Conservation (phyloP, 768 basidiomycete genomes). For the Mycena belliarum region DNA sequence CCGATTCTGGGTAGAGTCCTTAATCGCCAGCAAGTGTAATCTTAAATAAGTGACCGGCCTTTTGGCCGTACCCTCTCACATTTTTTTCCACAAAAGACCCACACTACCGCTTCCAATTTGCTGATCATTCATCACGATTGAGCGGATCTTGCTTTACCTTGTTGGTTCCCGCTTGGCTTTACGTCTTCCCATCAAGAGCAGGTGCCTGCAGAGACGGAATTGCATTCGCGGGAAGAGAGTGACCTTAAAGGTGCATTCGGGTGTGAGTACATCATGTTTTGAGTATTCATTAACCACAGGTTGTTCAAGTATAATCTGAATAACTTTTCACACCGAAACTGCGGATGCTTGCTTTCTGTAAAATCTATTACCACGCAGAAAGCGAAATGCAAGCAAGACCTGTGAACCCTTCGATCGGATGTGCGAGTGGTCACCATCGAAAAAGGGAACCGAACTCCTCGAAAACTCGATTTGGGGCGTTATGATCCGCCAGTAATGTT, state of each 20-base stretch:
- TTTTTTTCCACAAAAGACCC: no score
- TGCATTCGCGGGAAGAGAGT: no score
- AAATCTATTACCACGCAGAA: no score
- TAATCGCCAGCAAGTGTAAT: constrained; percentile 3
- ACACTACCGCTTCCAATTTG: no score
- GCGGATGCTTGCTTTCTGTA: background rate
- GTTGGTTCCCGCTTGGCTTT: background rate
- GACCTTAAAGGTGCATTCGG: no score
- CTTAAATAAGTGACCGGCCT: background rate
- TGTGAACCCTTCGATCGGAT: background rate
- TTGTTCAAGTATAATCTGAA: no score
- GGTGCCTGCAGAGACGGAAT: background rate
- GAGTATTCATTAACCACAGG: background rate
- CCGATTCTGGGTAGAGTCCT: background rate
- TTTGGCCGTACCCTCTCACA: no score
- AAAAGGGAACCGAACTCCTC: constrained; percentile 1
- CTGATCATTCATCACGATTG: no score
- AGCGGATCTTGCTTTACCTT: no score
- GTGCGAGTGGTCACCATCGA: background rate
- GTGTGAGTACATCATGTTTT: background rate
- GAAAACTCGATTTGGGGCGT: background rate
- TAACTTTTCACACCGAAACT: background rate
- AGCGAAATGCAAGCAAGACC: no score
- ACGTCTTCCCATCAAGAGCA: background rate
- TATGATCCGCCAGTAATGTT: background rate